These are phyloP conservation scores for Rhodotorula graminis DNA, from an alignment of 768 basidiomycete species.

Conservation along the genomic window DNA sequence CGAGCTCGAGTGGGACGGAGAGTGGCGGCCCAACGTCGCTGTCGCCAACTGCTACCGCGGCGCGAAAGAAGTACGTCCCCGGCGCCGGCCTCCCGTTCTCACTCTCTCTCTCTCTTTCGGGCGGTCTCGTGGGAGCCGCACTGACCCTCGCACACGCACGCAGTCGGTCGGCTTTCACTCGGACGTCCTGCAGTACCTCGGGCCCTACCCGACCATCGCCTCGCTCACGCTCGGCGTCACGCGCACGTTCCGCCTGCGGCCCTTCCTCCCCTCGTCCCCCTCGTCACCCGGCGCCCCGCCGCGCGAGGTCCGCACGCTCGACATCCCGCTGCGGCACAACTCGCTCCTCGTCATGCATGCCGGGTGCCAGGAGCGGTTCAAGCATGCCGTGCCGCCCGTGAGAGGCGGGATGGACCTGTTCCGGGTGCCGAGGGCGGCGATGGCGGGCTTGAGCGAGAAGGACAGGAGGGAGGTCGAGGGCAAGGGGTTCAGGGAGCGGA, in stretches of 20 bases:
- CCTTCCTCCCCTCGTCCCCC: constrained; percentile 18
- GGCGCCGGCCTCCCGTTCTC: too few species aligned
- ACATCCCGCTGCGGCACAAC: constrained; percentile 41
- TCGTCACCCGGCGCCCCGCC: neutral
- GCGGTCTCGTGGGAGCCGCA: neutral
- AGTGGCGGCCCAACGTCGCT: constrained; percentile 41
- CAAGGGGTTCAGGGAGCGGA: constrained; percentile 36
- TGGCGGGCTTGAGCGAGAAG: neutral
- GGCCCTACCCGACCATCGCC: constrained; percentile 41
- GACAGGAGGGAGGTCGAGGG: constrained; percentile 8
- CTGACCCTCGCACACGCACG: neutral
- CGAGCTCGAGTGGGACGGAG: constrained; percentile 31
- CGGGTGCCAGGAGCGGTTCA: constrained; percentile 41
- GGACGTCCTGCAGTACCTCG: constrained; percentile 42
- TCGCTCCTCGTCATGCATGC: constrained; percentile 43
- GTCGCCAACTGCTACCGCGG: constrained; percentile 43
- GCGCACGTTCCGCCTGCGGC: constrained; percentile 40
- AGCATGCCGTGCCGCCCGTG: constrained; percentile 39
- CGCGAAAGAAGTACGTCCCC: constrained; percentile 17
- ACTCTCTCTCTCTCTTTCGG: neutral
- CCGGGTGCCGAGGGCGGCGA: constrained; percentile 16
- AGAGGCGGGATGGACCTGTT: constrained; percentile 39
- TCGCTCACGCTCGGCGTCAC: constrained; percentile 41
- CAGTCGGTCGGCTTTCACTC: constrained; percentile 39
- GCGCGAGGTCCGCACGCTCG: constrained; percentile 34